A percentile compares a stretch with the other conserved stretches of the same genome.
phyloP scores from a whole-genome alignment of 768 basidiomycete species.

The Sarcodon aspratus region DNA sequence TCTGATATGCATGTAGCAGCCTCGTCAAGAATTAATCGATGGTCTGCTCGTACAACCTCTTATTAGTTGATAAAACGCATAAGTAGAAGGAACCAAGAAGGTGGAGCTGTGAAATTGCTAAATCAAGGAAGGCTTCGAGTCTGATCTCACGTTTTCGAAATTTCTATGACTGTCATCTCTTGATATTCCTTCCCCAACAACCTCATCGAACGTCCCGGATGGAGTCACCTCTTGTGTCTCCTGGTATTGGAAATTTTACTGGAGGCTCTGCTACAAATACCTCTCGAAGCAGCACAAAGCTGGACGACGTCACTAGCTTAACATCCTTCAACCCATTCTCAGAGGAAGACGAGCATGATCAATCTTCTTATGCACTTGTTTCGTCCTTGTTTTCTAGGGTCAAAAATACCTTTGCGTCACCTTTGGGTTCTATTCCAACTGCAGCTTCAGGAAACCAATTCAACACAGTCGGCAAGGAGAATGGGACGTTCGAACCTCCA shows the following conservation, averaged over 20 bases:
- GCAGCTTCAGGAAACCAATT: constrained; percentile 11
- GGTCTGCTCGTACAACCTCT: too few relatives aligned
- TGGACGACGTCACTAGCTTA: constrained; percentile 56
- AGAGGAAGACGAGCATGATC: constrained; percentile 88
- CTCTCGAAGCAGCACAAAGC: constrained; percentile 49
- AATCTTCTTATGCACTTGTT: constrained; percentile 77
- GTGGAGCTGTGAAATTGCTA: too few relatives aligned
- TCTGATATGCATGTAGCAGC: too few relatives aligned
- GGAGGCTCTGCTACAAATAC: constrained; percentile 30
- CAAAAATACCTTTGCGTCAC: constrained; percentile 67
- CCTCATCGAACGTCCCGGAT: constrained; percentile 5
- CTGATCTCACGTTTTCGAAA: too few relatives aligned
- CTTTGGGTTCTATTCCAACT: constrained; percentile 41
- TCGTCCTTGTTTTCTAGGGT: constrained; percentile 72
- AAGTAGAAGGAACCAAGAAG: too few relatives aligned
- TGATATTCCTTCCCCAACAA: background rate
- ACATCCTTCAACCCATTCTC: constrained; percentile 89
- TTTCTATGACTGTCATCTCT: too few relatives aligned
- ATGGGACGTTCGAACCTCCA: constrained; percentile 29
- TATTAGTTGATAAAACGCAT: too few relatives aligned
- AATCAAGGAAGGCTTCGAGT: too few relatives aligned
- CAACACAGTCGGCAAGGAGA: constrained; percentile 14
- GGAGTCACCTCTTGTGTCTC: constrained; percentile 21
- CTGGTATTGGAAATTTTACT: constrained; percentile 8
- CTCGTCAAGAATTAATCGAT: too few relatives aligned